Evolutionary conservation across 2,329 filamentous ascomycete genomes (phyloP).

Genomic region (Aspergillus sp.): DNA sequence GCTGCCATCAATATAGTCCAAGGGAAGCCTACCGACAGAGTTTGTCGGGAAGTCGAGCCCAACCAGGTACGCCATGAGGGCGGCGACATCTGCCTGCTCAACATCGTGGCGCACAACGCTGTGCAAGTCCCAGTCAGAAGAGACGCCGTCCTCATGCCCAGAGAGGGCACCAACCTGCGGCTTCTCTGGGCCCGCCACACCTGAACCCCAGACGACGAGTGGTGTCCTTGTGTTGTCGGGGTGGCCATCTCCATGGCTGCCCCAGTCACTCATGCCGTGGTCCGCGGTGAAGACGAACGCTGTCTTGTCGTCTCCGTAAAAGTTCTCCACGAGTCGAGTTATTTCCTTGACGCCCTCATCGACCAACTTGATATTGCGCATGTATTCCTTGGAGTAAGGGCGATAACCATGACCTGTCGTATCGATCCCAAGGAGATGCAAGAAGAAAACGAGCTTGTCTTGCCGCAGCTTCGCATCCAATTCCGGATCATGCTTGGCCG

Average conservation of each 20-base stretch:
- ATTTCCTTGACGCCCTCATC: slow-evolving; percentile 88
- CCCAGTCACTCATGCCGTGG: slow-evolving; percentile 99
- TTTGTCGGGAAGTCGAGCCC: slow-evolving; percentile 93
- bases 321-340: slow-evolving; percentile 77
- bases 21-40: slow-evolving; percentile 88
- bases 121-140: slow-evolving; percentile 83
- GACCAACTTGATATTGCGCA: slow-evolving; percentile 92
- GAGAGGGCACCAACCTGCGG: slow-evolving; percentile 62
- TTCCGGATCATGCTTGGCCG: slow-evolving; percentile 76
- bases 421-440: slow-evolving; percentile 90
- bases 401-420: slow-evolving; percentile 84
- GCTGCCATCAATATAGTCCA: slow-evolving; percentile 76
- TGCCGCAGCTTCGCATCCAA: slow-evolving; percentile 73
- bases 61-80: slow-evolving; percentile 90
- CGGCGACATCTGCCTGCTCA: slow-evolving; percentile 88
- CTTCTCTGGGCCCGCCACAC: slow-evolving; percentile 75
- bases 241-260: slow-evolving; percentile 97
- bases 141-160: slow-evolving; percentile 87
- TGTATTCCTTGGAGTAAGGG: slow-evolving; percentile 93
- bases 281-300: slow-evolving; percentile 97
- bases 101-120: slow-evolving; percentile 87
- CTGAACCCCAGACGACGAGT: slow-evolving; percentile 90
- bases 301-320: slow-evolving; percentile 83
- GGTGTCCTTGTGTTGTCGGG: slow-evolving; percentile 96
- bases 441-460: slow-evolving; percentile 91